Percentiles rank a stretch among this genome's conserved stretches.
Conservation (phyloP, 2,329 filamentous ascomycete genomes). For the Monosporascus sp. region DNA sequence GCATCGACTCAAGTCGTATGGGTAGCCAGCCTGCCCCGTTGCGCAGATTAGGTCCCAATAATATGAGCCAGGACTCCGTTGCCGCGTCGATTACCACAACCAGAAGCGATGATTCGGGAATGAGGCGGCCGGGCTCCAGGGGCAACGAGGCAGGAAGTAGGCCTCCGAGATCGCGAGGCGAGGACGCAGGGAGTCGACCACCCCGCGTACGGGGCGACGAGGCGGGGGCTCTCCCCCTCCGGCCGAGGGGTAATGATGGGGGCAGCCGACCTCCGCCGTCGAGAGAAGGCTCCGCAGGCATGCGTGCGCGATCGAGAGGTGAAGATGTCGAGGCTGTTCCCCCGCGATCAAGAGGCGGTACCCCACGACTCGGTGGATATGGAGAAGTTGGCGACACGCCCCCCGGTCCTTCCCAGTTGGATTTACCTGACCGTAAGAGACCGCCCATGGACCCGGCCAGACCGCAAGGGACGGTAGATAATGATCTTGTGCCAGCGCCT, state of each 20-base stretch:
- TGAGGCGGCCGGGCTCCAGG: conserved; percentile 13
- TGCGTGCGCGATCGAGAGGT: too few relatives aligned
- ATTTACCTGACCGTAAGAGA: conserved; percentile 57
- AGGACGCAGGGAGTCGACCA: not conserved
- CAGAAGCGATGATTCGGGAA: conserved; percentile 47
- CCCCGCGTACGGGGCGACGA: not conserved
- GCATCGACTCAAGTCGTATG: conserved; percentile 44
- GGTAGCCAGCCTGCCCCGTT: conserved; percentile 37
- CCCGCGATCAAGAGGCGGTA: conserved; percentile 42
- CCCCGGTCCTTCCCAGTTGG: conserved; percentile 32
- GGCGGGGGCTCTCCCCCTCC: not conserved
- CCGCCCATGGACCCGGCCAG: conserved; percentile 61
- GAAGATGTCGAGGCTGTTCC: too few relatives aligned
- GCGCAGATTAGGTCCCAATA: conserved; percentile 43
- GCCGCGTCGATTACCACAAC: conserved; percentile 40
- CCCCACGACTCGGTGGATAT: conserved; percentile 33
- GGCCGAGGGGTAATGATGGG: not conserved
- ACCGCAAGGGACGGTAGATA: conserved; percentile 41
- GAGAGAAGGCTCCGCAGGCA: not conserved
- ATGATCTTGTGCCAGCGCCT: conserved; percentile 53
- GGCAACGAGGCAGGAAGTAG: conserved; percentile 1
- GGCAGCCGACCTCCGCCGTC: conserved; percentile 2
- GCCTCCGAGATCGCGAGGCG: not conserved
- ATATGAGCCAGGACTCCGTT: conserved; percentile 55
- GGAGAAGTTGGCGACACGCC: conserved; percentile 35